Base-by-base conservation (phyloP, 2,329 filamentous ascomycete species). In the Aspergillus nomiae region DNA sequence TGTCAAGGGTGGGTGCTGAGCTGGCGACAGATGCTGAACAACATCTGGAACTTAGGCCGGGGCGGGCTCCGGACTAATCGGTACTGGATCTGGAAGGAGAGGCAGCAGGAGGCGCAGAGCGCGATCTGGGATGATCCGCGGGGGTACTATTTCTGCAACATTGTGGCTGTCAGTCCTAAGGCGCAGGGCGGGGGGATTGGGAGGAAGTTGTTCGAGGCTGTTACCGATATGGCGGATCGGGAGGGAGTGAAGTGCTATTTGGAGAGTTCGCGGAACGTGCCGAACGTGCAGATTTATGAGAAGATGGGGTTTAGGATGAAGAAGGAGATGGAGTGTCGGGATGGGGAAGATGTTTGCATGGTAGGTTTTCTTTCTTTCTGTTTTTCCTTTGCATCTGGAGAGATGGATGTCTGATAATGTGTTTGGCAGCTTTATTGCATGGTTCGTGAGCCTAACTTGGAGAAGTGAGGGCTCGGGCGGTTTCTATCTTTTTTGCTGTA, bases 141-240 rank as follows among this genome's bases (percentile, higher is more conserved):
- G n/a, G 90, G 90, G 0, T 92, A 92, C 69, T 92, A 91, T 71
- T 92, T 92, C 69, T 88, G 90, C 66, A 92, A 92, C 70, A 91
- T 92, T 63, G 89, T 92, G 73, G 89, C 90, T 0, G 89, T 92
- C 1, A 73, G 85, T n/a, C 89, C 89, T 0, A 84, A 86, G 58
- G 82, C 82, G 26, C 90, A 92, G 76, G 88, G 89, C 0, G 85
- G 82, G 65, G 90, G 90, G 0, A 84, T 92, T 6, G 90, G 89
- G 0, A 86, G 85, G 63, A 80, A 83, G 65, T 76, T 92, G 69
- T 89, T 92, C 77, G 81, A 87, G 69, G 81, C 84, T 55, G 87
- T 92, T n/a, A 86, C 88, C 5, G 80, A 85, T 56, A 77, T 77
- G 69, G 90, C 90, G 26, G 90, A 92, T 76, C 73, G 76, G 19